Evolutionary conservation across 2,329 filamentous ascomycete species (phyloP), one percentile per base, ranked within the genome.

Genomic region (Grosmannia huntii): DNA sequence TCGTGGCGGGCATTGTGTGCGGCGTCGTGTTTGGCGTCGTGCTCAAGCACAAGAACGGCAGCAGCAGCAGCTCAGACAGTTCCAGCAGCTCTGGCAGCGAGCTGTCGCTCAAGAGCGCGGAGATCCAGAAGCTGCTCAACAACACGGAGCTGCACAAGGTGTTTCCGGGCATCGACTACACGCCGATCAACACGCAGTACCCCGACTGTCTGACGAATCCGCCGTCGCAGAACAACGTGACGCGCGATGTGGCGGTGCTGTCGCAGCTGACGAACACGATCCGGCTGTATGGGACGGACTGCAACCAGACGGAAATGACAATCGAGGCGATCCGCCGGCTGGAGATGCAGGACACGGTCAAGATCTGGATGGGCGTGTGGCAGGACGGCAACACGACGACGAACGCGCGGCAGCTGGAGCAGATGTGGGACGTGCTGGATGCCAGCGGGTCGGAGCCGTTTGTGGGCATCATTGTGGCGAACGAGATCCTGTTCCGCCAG

Each of bases 221-320:
- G 0, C 87, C 92, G 0, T 91, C 86, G 38, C 92, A 96, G 69
- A 96, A 97, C 74, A 96, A 97, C 68, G 79, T 97, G 63, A 97
- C 94, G 0, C 84, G 89, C 57, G 92, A 97, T 68, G 76, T 96
- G 60, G 92, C 94, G 1, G 85, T 96, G 11, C 82, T 97, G 56
- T 90, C 88, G 14, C 90, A 96, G 69, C 77, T 97, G 50, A 96
- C 90, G 60, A 91, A 95, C 68, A 85, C 84, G 3, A 81, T 97
- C 53, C 86, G 92, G 9, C 77, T 96, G 1, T 97, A 97, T 69
- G 92, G 92, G 55, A 97, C 90, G 14, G 92, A 97, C 73, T 97
- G 92, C 78, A 96, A 96, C 71, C 92, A 97, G 72, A 97, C 92
- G 0, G 82, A 96, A 70, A 94, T 97, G 87, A 82, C 95, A 0